phyloP scores from a whole-genome alignment of 108 stramenopile genomes.

The Fragilaria crotonensis region DNA sequence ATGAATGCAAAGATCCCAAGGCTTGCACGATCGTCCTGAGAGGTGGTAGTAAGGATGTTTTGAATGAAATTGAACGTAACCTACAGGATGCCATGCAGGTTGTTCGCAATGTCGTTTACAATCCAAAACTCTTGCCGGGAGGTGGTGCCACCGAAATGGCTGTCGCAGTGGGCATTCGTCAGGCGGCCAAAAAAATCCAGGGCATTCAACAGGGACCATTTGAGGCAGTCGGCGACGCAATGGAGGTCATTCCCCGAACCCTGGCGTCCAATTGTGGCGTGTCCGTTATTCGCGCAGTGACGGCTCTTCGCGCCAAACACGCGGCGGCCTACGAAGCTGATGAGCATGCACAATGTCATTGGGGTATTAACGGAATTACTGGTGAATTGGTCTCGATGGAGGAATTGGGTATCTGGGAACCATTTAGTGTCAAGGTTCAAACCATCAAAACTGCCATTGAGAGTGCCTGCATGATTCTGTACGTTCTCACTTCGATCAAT shows the following conservation, averaged over 20 bases:
- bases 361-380: conserved; percentile 94
- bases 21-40: conserved; percentile 98
- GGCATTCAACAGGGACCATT: conserved; percentile 94
- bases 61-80: conserved; percentile 99
- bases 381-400: conserved; percentile 96
- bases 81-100: conserved; percentile 99
- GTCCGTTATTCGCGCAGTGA: conserved; percentile 95
- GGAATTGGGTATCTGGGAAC: conserved; percentile 97
- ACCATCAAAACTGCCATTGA: conserved; percentile 99
- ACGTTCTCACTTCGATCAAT: conserved; percentile 19
- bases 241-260: conserved; percentile 99
- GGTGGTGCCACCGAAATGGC: conserved; percentile 99
- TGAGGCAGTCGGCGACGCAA: conserved; percentile 92
- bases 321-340: conserved; percentile 59
- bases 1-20: conserved; percentile 96
- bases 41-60: conserved; percentile 98
- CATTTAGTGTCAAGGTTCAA: conserved; percentile 98
- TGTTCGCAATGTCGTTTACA: conserved; percentile 97
- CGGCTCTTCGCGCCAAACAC: conserved; percentile 94
- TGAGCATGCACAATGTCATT: conserved; percentile 54
- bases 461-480: conserved; percentile 93
- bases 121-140: conserved; percentile 95
- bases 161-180: conserved; percentile 83
- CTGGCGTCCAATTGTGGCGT: conserved; percentile 99
- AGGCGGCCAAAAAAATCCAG: conserved; percentile 64